These are phyloP conservation scores for Telopea speciosissima DNA, from an alignment of 177 flowering plant species.

Conservation along the genomic window DNA sequence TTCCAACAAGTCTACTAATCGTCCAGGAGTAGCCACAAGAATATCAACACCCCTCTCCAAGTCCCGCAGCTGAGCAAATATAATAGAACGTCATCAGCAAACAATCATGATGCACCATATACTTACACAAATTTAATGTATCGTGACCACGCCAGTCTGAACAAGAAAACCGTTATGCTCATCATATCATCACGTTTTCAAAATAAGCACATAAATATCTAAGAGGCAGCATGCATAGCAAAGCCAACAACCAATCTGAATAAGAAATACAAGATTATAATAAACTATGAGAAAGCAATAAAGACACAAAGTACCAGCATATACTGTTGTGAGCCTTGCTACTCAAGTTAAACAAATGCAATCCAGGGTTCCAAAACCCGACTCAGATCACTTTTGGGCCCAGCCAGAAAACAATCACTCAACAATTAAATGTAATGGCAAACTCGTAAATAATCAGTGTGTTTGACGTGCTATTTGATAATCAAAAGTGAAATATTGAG, in stretches of 20 bases:
- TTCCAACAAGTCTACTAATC: conserved; percentile 71
- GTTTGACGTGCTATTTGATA: too few species aligned
- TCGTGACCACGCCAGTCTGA: not conserved
- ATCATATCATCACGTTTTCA: not conserved
- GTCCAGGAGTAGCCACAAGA: conserved; percentile 80
- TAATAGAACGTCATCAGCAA: not conserved
- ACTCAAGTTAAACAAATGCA: too few species aligned
- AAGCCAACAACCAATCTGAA: not conserved
- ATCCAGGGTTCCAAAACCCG: too few species aligned
- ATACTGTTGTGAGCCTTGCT: not conserved
- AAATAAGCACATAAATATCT: not conserved
- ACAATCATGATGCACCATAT: not conserved
- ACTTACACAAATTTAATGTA: not conserved
- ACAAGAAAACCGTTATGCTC: too few species aligned
- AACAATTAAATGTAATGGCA: too few species aligned
- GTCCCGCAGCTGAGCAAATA: conserved; percentile 44
- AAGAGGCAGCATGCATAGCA: not conserved
- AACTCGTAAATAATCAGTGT: too few species aligned
- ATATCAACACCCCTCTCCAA: conserved; percentile 80
- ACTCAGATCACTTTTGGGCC: too few species aligned
- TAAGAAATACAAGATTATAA: not conserved
- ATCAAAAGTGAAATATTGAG: too few species aligned
- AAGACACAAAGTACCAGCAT: not conserved
- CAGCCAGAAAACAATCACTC: too few species aligned
- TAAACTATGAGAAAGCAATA: not conserved